phyloP scores from a whole-genome alignment of 805 yeast genomes.

The Candida palmyrensis region DNA sequence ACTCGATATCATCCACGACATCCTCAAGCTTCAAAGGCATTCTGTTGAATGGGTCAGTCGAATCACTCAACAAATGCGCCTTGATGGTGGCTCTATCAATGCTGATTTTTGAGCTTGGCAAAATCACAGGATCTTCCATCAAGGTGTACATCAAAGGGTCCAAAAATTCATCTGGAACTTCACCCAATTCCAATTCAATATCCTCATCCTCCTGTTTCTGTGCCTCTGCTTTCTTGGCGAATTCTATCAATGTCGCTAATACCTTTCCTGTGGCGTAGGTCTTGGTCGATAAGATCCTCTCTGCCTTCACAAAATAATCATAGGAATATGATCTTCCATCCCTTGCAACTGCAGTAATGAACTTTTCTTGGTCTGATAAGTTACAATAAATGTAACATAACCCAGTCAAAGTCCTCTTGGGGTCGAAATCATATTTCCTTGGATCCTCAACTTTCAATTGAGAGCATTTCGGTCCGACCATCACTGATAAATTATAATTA shows the following conservation, averaged over 20 bases:
- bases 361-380: conserved; percentile 57
- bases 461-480: conserved; percentile 93
- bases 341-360: conserved; percentile 75
- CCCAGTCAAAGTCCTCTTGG: conserved; percentile 62
- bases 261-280: conserved; percentile 47
- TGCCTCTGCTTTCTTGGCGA: conserved; percentile 62
- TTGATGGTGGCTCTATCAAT: conserved; percentile 91
- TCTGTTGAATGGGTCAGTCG: conserved; percentile 97
- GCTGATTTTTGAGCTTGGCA: conserved; percentile 80
- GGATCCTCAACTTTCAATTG: conserved; percentile 83
- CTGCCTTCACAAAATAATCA: conserved; percentile 65
- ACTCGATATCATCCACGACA: conserved; percentile 70
- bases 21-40: conserved; percentile 86
- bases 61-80: conserved; percentile 88
- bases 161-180: conserved; percentile 91
- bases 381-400: conserved; percentile 74
- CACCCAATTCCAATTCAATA: conserved; percentile 86
- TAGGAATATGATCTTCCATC: conserved; percentile 87
- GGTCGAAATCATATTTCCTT: conserved; percentile 76
- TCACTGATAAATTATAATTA: conserved; percentile 83
- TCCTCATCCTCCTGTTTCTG: conserved; percentile 62
- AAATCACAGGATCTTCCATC: conserved; percentile 94
- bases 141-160: conserved; percentile 96
- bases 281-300: conserved; percentile 52
- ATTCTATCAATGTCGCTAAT: conserved; percentile 45